A percentile compares a stretch with the other conserved stretches of the same genome.
Evolutionary conservation across 2,329 filamentous ascomycete genomes (phyloP).

Genomic region (Lachnellula arida): DNA sequence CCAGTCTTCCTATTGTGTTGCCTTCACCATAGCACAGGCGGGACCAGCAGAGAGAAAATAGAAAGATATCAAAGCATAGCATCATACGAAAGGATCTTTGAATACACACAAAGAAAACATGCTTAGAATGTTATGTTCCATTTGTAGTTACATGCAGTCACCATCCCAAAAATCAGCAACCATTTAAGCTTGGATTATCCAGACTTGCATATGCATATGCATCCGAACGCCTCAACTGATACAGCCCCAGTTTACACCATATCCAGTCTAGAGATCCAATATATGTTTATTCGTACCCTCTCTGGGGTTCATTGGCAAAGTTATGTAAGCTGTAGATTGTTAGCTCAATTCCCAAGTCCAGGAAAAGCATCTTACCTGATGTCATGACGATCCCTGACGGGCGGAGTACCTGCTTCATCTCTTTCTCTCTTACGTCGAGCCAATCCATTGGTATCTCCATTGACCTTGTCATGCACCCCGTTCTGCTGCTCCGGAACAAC

Average conservation of each 20-base stretch:
- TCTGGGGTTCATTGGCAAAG: constrained; percentile 26
- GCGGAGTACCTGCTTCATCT: constrained; percentile 24
- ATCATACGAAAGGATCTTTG: background rate
- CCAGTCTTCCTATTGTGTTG: no score
- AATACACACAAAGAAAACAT: background rate
- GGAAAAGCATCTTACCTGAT: constrained; percentile 26
- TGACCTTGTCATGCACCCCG: constrained; percentile 10
- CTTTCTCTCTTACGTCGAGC: constrained; percentile 26
- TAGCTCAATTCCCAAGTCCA: background rate
- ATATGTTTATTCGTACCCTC: constrained; percentile 24
- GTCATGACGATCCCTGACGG: constrained; percentile 33
- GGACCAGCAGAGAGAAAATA: no score
- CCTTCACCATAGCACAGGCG: no score
- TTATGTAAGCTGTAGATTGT: constrained; percentile 26
- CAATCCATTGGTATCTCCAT: constrained; percentile 21
- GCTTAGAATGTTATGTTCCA: background rate
- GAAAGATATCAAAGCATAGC: no score
- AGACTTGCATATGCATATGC: no score
- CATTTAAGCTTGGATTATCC: no score
- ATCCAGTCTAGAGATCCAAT: constrained; percentile 6
- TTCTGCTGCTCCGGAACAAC: constrained; percentile 42
- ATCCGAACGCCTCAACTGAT: background rate
- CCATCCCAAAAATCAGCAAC: background rate
- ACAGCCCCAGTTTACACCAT: constrained; percentile 2
- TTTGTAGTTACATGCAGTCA: background rate